Evolutionary conservation across 2,329 filamentous ascomycete species (phyloP).

Genomic region (Alternaria ventricosa): DNA sequence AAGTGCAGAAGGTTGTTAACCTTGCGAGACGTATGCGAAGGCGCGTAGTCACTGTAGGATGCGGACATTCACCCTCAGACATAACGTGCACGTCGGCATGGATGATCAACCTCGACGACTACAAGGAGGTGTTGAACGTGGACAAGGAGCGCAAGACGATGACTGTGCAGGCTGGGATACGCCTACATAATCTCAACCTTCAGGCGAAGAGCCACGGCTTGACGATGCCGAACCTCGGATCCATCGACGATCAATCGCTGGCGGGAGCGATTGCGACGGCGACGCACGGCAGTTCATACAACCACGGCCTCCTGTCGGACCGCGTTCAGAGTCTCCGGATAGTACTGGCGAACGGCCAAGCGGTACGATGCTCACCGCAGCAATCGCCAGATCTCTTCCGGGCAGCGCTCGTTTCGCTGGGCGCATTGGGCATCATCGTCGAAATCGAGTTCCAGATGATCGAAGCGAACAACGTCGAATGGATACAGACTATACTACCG

Average conservation of each 20-base stretch:
- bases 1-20: slow-evolving; percentile 83
- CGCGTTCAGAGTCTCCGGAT: slow-evolving; percentile 77
- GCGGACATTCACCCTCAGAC: slow-evolving; percentile 89
- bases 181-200: slow-evolving; percentile 75
- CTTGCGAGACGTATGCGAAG: slow-evolving; percentile 82
- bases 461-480: slow-evolving; percentile 81
- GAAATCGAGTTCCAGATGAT: slow-evolving; percentile 86
- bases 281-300: slow-evolving; percentile 87
- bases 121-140: slow-evolving; percentile 73
- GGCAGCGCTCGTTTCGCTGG: slow-evolving; percentile 84
- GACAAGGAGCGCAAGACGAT: slow-evolving; percentile 71
- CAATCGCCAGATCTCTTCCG: slow-evolving; percentile 82
- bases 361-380: slow-evolving; percentile 70
- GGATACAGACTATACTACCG: slow-evolving; percentile 79
- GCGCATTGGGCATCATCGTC: slow-evolving; percentile 87
- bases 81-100: slow-evolving; percentile 92
- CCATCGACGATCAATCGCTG: slow-evolving; percentile 93
- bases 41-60: slow-evolving; percentile 85
- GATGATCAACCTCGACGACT: slow-evolving; percentile 91
- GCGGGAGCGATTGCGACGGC: slow-evolving; percentile 91
- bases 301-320: slow-evolving; percentile 84
- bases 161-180: slow-evolving; percentile 86
- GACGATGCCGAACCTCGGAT: slow-evolving; percentile 89
- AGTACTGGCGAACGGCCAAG: slow-evolving; percentile 80
- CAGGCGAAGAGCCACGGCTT: slow-evolving; percentile 77